Conservation (phyloP, 371 early-diverging fungal species). For the Mucor circinelloides region DNA sequence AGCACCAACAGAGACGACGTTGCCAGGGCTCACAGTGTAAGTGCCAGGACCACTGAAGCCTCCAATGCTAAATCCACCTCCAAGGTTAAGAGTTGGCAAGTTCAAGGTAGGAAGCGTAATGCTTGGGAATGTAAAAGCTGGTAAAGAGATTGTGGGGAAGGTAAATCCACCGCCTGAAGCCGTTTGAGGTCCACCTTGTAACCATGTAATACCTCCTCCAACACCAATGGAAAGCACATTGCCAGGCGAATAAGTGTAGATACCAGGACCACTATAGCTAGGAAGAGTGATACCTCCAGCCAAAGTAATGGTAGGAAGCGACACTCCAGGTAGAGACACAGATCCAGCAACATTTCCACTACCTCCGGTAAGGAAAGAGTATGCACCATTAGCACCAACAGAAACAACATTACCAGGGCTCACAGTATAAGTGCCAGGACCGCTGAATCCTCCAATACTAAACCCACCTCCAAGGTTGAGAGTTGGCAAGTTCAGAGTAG, state of each 20-base stretch:
- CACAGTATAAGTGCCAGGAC: constrained; percentile 10
- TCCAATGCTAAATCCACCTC: background rate
- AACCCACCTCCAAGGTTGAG: background rate
- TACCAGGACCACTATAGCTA: no score
- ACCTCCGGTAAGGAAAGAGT: background rate
- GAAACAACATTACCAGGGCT: background rate
- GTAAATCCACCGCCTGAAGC: background rate
- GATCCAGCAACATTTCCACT: background rate
- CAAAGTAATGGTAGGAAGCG: background rate
- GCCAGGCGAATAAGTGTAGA: background rate
- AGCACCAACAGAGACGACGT: background rate
- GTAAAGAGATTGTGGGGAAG: background rate
- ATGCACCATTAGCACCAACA: background rate
- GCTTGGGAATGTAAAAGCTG: background rate
- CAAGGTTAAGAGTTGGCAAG: background rate
- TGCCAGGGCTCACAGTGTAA: background rate
- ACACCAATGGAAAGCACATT: background rate
- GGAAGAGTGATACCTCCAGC: no score
- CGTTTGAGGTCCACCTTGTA: background rate
- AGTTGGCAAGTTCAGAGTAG: background rate
- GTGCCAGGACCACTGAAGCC: constrained; percentile 4
- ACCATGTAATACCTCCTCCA: background rate
- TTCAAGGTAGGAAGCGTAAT: background rate
- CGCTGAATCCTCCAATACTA: background rate
- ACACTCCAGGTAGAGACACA: background rate